phyloP scores from a whole-genome alignment of 805 yeast genomes.

The Debaryomyces hansenii region DNA sequence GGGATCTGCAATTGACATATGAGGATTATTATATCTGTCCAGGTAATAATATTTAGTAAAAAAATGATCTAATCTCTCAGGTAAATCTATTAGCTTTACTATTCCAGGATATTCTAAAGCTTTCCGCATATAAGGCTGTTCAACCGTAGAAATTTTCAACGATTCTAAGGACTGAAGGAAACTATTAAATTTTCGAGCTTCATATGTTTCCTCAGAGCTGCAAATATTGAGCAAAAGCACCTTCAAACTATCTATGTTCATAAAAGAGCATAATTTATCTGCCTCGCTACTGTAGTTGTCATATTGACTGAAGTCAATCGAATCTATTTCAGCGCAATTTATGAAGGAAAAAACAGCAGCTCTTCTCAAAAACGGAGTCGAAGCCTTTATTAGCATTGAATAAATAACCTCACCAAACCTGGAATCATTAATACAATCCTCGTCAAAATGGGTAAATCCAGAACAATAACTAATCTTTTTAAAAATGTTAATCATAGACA shows the following conservation, averaged over 20 bases:
- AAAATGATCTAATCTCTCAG: conserved; percentile 64
- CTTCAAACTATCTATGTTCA: conserved; percentile 46
- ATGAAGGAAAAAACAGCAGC: conserved; percentile 57
- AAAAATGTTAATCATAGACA: conserved; percentile 20
- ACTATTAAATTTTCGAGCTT: conserved; percentile 19
- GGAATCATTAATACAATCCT: conserved; percentile 12
- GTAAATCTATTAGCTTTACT: conserved; percentile 61
- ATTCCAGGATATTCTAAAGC: conserved; percentile 64
- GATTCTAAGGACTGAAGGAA: conserved; percentile 17
- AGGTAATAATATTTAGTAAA: conserved; percentile 59
- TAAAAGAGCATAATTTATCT: conserved; percentile 49
- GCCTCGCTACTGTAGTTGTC: conserved; percentile 46
- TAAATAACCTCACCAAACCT: conserved; percentile 43
- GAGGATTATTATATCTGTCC: conserved; percentile 40
- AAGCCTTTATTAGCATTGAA: conserved; percentile 54
- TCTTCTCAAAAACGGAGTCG: conserved; percentile 66
- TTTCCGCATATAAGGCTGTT: conserved; percentile 14
- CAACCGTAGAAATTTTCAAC: conserved; percentile 2
- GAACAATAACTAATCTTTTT: conserved; percentile 12
- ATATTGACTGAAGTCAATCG: conserved; percentile 18
- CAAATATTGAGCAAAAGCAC: conserved; percentile 19
- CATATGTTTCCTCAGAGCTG: conserved; percentile 14
- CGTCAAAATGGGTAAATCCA: background rate
- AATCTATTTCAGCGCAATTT: conserved; percentile 47
- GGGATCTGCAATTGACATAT: conserved; percentile 57